phyloP scores from a whole-genome alignment of 192 early-diverging fungal genomes.

The Ambispora gerdemannii region DNA sequence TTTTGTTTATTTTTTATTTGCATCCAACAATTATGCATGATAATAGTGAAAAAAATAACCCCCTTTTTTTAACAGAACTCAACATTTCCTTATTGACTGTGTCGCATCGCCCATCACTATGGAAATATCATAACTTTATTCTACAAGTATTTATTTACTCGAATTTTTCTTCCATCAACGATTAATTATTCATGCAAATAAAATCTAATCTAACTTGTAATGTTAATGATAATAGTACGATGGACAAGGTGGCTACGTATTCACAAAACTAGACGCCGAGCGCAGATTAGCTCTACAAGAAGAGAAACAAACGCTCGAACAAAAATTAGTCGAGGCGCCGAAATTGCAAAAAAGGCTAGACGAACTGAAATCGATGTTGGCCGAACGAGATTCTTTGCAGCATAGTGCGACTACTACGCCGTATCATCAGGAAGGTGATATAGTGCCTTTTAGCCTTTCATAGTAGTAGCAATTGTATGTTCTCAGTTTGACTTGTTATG shows the following conservation, averaged over 20 bases:
- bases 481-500: no score
- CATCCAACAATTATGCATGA: neutral
- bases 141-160: slow-evolving; percentile 20
- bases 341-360: slow-evolving; percentile 68
- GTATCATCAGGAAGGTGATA: neutral
- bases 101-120: slow-evolving; percentile 90
- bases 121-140: slow-evolving; percentile 90
- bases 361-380: slow-evolving; percentile 56
- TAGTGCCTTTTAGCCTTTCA: slow-evolving; percentile 15
- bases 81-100: slow-evolving; percentile 93
- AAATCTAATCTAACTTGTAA: neutral
- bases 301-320: slow-evolving; percentile 81
- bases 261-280: slow-evolving; percentile 85
- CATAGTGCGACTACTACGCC: slow-evolving; percentile 10
- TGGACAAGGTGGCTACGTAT: slow-evolving; percentile 94
- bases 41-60: neutral
- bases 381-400: slow-evolving; percentile 35
- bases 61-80: slow-evolving; percentile 42
- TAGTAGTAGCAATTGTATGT: no score
- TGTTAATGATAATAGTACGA: slow-evolving; percentile 79
- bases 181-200: neutral
- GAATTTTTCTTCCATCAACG: no score
- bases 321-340: slow-evolving; percentile 73
- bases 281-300: slow-evolving; percentile 84
- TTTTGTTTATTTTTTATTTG: neutral